Conservation (phyloP, 148 eudicot genomes). For the Mesembryanthemum crystallinum region DNA sequence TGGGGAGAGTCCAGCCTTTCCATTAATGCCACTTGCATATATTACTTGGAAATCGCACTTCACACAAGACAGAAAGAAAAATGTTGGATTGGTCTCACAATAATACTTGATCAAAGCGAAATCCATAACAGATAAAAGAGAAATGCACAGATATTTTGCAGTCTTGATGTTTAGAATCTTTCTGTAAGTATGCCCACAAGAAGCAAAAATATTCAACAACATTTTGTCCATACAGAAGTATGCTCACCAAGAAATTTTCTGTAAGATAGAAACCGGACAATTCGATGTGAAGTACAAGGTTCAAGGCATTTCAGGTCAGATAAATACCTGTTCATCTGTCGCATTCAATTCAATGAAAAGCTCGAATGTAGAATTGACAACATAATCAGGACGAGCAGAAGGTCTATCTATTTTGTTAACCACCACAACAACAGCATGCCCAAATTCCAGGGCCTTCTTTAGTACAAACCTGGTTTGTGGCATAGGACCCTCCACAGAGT, state of each 20-base stretch:
- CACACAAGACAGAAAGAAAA: slow-evolving; percentile 21
- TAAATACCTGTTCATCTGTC: slow-evolving; percentile 85
- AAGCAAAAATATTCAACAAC: neutral
- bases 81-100: neutral
- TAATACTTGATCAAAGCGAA: neutral
- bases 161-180: neutral
- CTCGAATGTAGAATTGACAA: slow-evolving; percentile 91
- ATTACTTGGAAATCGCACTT: slow-evolving; percentile 98
- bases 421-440: slow-evolving; percentile 94
- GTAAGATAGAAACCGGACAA: neutral
- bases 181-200: neutral
- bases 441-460: slow-evolving; percentile 97
- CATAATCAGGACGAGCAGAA: slow-evolving; percentile 95
- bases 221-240: neutral
- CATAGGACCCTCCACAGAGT: slow-evolving; percentile 99
- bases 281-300: neutral
- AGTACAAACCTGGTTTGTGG: slow-evolving; percentile 97
- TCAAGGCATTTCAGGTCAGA: slow-evolving; percentile 1
- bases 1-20: slow-evolving; percentile 88
- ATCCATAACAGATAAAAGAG: neutral
- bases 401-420: slow-evolving; percentile 95
- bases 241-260: neutral
- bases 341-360: slow-evolving; percentile 96
- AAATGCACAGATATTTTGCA: neutral
- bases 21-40: slow-evolving; percentile 93